Conservation (phyloP, 768 basidiomycete genomes). For the Panaeolus papilionaceus region DNA sequence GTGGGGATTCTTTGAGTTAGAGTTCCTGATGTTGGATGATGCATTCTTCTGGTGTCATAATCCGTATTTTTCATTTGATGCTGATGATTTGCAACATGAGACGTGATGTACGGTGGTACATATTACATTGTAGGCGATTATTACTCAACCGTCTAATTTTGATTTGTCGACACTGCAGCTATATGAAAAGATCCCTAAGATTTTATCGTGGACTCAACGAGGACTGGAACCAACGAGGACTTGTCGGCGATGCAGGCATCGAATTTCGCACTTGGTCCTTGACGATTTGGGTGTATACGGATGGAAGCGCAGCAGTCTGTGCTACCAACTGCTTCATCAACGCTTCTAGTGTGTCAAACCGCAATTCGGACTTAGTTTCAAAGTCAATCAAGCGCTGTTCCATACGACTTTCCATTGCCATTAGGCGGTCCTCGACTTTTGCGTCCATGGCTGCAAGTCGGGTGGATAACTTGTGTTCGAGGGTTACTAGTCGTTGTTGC, state of each 20-base stretch:
- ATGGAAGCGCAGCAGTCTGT: slow-evolving; percentile 34
- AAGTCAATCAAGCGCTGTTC: slow-evolving; percentile 21
- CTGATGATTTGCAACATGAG: neutral
- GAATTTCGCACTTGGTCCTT: slow-evolving; percentile 23
- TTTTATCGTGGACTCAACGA: neutral
- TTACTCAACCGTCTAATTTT: no score
- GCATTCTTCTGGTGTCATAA: neutral
- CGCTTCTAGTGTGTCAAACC: slow-evolving; percentile 30
- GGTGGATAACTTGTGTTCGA: slow-evolving; percentile 37
- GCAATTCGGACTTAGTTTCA: slow-evolving; percentile 24
- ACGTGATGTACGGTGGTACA: neutral
- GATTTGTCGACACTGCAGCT: no score
- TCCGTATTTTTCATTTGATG: neutral
- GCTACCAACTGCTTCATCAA: slow-evolving; percentile 32
- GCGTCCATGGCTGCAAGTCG: slow-evolving; percentile 33
- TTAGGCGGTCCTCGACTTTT: slow-evolving; percentile 34
- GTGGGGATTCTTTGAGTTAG: slow-evolving; percentile 30
- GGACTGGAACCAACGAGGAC: slow-evolving; percentile 15
- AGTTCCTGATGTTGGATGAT: neutral
- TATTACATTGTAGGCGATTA: neutral
- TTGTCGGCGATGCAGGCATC: slow-evolving; percentile 16
- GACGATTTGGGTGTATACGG: slow-evolving; percentile 34
- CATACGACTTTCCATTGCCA: slow-evolving; percentile 31
- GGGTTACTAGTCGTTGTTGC: slow-evolving; percentile 34
- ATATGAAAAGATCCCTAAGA: neutral